Evolutionary conservation across 495 filamentous ascomycete genomes (phyloP), one percentile per base, ranked within the genome.

Genomic region (Lasiosphaeria miniovina): DNA sequence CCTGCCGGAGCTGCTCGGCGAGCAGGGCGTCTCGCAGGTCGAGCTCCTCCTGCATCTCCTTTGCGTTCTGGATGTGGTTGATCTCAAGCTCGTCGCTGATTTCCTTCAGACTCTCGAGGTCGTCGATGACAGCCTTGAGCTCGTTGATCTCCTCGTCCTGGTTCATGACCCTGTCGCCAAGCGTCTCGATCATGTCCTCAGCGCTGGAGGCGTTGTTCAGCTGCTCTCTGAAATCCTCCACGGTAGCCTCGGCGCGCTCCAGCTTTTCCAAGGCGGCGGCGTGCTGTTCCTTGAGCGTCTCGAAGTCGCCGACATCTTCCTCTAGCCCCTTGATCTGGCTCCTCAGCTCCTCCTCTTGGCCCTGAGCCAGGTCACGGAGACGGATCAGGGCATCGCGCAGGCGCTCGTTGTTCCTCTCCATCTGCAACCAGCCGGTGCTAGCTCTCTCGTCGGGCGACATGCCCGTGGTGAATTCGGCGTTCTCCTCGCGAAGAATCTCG

Each of bases 81-180:
- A 90, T 85, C 68, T 97, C 93, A 9, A 98, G 82, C 70, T 98
- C 95, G 62, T 98, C 93, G 63, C 88, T 91, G 52, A 98, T 84
- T 62, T 98, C 94, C 68, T 92, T 93, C 50, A 98, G 72, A 36
- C 80, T 85, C 68, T 96, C 90, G 2, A 97, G 77, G 53, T 97
- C 92, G 55, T 93, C 88, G 57, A 97, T 88, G 2, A 85, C 84
- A 31, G 83, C 82, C 60, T 87, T 85, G 52, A 97, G 81, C 63
- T 96, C 87, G 57, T 91, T 88, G 45, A 96, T 86, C 61, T 91
- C 83, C 66, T 96, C 90, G 31, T 86, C 84, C 66, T 95, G 86
- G 55, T 77, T 81, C 75, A 92, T 82, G 61, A 94, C 97, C 62
- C 89, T 84, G 54, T 93, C 90, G 3, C 89, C 89, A 4, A 98